Conservation (phyloP, 495 filamentous ascomycete genomes). For the Neurospora sp. region DNA sequence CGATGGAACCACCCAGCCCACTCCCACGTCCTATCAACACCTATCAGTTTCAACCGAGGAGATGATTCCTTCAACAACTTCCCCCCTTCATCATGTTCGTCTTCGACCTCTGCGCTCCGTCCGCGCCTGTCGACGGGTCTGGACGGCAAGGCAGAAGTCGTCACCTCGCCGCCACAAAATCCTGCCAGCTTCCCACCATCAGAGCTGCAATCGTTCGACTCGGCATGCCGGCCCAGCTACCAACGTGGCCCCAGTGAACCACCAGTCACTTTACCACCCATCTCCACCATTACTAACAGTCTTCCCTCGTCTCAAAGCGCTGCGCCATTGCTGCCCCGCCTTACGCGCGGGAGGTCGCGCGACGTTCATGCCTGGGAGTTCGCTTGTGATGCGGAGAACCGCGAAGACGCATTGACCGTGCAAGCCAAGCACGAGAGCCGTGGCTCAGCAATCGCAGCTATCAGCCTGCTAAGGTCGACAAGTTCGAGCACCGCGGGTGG, state of each 20-base stretch:
- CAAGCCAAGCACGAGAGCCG: conserved; percentile 63
- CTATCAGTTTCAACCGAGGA: conserved; percentile 18
- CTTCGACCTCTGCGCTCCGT: conserved; percentile 30
- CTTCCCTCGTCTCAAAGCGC: conserved; percentile 33
- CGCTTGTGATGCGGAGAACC: conserved; percentile 61
- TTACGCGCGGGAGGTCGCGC: conserved; percentile 59
- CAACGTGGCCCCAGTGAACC: conserved; percentile 44
- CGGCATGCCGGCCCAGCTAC: conserved; percentile 43
- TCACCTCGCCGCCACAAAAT: conserved; percentile 46
- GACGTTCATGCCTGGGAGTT: conserved; percentile 81
- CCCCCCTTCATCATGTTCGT: conserved; percentile 28
- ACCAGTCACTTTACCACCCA: conserved; percentile 40
- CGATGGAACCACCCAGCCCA: conserved; percentile 25
- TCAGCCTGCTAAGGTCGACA: conserved; percentile 58
- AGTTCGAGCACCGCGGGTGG: conserved; percentile 38
- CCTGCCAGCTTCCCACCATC: conserved; percentile 16
- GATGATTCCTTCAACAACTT: conserved; percentile 31
- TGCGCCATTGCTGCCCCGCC: conserved; percentile 31
- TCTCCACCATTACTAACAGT: conserved; percentile 49
- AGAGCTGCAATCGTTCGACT: conserved; percentile 35
- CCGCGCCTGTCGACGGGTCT: conserved; percentile 55
- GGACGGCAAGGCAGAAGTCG: conserved; percentile 75
- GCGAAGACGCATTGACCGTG: conserved; percentile 54
- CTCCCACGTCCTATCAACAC: conserved; percentile 27
- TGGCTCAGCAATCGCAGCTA: conserved; percentile 61